A percentile compares a stretch with the other conserved stretches of the same genome.
Evolutionary conservation across 257 asterid species (phyloP).

Genomic region (Linderniella brevidens): DNA sequence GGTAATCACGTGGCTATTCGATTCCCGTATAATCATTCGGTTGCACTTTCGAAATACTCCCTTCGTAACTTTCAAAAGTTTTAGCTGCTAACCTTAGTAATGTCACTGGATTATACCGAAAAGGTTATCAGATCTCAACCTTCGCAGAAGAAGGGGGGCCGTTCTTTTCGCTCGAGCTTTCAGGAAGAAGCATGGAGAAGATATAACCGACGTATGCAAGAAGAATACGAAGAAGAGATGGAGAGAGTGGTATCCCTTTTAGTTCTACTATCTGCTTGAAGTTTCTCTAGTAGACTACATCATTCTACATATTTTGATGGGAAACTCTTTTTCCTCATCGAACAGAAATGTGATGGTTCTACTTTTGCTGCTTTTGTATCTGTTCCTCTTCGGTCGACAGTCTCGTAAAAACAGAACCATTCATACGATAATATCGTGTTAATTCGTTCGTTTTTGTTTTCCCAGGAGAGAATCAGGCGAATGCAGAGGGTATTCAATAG

Average conservation of each 20-base stretch:
- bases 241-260: slow-evolving; percentile 69
- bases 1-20: slow-evolving; percentile 25
- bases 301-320: too few species aligned
- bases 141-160: slow-evolving; percentile 40
- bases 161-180: slow-evolving; percentile 42
- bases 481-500: slow-evolving; percentile 89
- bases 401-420: too few species aligned
- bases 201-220: slow-evolving; percentile 72
- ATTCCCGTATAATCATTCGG: slow-evolving; percentile 5
- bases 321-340: too few species aligned
- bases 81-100: slow-evolving; percentile 21
- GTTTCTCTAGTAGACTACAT: background rate
- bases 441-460: slow-evolving; percentile 4
- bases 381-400: too few species aligned
- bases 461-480: slow-evolving; percentile 78
- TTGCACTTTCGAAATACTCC: background rate
- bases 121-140: slow-evolving; percentile 70
- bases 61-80: too few species aligned
- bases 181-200: slow-evolving; percentile 80
- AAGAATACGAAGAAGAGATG: slow-evolving; percentile 94
- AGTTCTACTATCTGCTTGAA: background rate
- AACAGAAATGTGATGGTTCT: too few species aligned
- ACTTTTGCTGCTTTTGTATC: too few species aligned
- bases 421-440: too few species aligned
- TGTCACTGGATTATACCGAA: slow-evolving; percentile 20